Conservation (phyloP, 495 filamentous ascomycete species). For the Penicillium pancosmium region DNA sequence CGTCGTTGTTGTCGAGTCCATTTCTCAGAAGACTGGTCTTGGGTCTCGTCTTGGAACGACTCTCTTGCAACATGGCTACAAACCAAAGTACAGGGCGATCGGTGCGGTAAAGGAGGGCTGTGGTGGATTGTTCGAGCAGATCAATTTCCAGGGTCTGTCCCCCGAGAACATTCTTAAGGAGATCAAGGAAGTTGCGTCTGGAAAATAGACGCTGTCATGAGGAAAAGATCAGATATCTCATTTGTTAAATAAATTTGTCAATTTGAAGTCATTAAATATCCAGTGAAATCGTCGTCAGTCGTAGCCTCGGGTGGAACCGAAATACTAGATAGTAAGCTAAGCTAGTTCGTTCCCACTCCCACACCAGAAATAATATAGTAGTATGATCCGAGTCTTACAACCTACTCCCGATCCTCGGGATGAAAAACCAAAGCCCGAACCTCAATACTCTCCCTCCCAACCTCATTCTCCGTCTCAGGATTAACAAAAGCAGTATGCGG, state of each 20-base stretch:
- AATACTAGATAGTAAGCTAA: too few species aligned
- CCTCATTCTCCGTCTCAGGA: constrained; percentile 49
- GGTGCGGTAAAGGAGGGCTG: constrained; percentile 42
- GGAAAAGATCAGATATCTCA: neutral
- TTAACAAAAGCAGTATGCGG: constrained; percentile 68
- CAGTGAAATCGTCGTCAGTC: too few species aligned
- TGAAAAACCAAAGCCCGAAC: constrained; percentile 61
- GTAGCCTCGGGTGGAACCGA: too few species aligned
- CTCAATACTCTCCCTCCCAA: constrained; percentile 65
- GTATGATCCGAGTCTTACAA: neutral
- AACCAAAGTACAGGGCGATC: constrained; percentile 38
- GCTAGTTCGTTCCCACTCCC: too few species aligned
- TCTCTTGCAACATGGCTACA: constrained; percentile 38
- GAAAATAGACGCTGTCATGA: constrained; percentile 18
- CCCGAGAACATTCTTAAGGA: constrained; percentile 35
- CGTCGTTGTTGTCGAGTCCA: constrained; percentile 41
- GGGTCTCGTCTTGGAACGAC: constrained; percentile 42
- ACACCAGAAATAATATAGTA: neutral
- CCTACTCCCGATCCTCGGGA: constrained; percentile 47
- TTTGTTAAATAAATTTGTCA: constrained; percentile 1
- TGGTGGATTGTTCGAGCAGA: constrained; percentile 41
- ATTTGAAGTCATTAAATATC: neutral
- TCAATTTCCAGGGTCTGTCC: constrained; percentile 41
- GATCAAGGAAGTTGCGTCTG: constrained; percentile 31
- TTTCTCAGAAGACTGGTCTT: constrained; percentile 45